Evolutionary conservation across 768 basidiomycete species (phyloP).

Genomic region (Lyophyllum shimeji): DNA sequence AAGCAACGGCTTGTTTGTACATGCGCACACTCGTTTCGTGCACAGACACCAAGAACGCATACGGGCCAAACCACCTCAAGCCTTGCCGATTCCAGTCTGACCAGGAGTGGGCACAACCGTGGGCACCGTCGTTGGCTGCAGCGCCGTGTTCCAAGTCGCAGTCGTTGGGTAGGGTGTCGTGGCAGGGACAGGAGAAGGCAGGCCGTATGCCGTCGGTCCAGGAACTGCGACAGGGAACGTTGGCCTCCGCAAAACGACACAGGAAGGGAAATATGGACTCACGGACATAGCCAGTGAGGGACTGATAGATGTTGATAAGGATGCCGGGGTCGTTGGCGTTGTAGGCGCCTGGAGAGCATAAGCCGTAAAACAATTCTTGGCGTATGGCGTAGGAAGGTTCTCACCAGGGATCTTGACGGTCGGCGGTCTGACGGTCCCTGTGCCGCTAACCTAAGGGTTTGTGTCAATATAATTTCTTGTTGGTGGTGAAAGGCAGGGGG

Average conservation of each 20-base stretch:
- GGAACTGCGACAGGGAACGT: slow-evolving; percentile 32
- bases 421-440: slow-evolving; percentile 34
- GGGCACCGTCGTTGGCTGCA: slow-evolving; percentile 45
- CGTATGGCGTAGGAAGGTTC: not conserved
- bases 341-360: slow-evolving; percentile 28
- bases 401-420: slow-evolving; percentile 41
- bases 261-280: slow-evolving; percentile 13
- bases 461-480: not conserved
- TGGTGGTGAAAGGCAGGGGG: too few species aligned
- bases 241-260: too few species aligned
- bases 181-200: slow-evolving; percentile 37
- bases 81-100: slow-evolving; percentile 15
- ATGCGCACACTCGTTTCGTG: too few species aligned
- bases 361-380: not conserved
- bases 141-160: slow-evolving; percentile 50
- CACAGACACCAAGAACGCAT: not conserved
- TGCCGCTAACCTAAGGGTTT: slow-evolving; percentile 14
- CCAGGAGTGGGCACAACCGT: slow-evolving; percentile 28
- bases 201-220: slow-evolving; percentile 44
- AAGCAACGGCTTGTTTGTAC: too few species aligned
- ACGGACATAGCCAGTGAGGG: slow-evolving; percentile 40
- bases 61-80: not conserved
- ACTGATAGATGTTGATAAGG: slow-evolving; percentile 47
- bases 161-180: slow-evolving; percentile 43
- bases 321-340: slow-evolving; percentile 36